Conservation (phyloP, 2,329 filamentous ascomycete genomes). For the Fusarium chlamydosporum region DNA sequence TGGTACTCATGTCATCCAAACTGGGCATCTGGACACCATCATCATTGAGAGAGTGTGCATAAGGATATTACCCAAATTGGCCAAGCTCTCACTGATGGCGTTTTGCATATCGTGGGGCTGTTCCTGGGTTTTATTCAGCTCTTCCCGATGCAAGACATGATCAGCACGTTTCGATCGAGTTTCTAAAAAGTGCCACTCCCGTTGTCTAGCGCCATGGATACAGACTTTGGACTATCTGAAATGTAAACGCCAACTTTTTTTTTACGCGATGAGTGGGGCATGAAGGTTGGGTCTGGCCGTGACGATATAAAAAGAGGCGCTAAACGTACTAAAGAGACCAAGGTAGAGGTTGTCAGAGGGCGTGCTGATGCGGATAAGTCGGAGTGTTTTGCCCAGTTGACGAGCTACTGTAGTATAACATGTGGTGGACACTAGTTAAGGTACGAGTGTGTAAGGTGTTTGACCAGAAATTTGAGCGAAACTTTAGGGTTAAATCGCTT, state of each 20-base stretch:
- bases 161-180: slow-evolving; percentile 2
- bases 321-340: neutral
- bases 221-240: slow-evolving; percentile 18
- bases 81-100: slow-evolving; percentile 10
- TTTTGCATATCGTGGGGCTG: slow-evolving; percentile 6
- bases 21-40: slow-evolving; percentile 2
- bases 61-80: neutral
- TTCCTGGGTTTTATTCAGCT: slow-evolving; percentile 19
- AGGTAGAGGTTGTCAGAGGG: neutral
- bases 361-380: neutral
- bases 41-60: neutral
- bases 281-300: neutral
- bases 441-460: neutral
- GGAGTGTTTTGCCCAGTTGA: neutral
- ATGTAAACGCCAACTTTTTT: slow-evolving; percentile 26
- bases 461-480: too few relatives aligned
- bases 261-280: neutral
- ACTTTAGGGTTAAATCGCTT: neutral
- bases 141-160: neutral
- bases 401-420: neutral
- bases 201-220: slow-evolving; percentile 17
- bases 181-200: slow-evolving; percentile 22
- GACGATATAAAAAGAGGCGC: neutral
- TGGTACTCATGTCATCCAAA: neutral
- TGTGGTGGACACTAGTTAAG: neutral